phyloP scores from a whole-genome alignment of 345 rosid genomes.

The Acer negundo region DNA sequence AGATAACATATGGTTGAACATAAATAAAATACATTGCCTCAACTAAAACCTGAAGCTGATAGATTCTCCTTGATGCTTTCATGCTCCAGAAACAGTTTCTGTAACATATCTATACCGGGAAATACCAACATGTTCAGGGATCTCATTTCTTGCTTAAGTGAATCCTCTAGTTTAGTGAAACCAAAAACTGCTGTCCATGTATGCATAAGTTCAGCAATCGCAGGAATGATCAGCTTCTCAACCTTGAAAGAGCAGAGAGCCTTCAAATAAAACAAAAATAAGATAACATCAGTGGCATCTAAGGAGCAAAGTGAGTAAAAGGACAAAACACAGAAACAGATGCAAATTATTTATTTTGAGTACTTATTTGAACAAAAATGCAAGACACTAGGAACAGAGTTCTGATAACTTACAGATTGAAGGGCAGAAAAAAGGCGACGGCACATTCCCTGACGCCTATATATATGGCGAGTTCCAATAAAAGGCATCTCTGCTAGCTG shows the following conservation, averaged over 20 bases:
- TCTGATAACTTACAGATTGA: slow-evolving; percentile 54
- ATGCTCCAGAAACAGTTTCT: slow-evolving; percentile 50
- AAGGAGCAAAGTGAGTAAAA: neutral
- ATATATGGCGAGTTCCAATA: slow-evolving; percentile 83
- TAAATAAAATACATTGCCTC: neutral
- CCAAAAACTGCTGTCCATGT: slow-evolving; percentile 82
- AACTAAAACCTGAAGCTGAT: slow-evolving; percentile 36
- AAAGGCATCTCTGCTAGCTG: slow-evolving; percentile 91
- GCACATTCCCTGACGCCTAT: slow-evolving; percentile 92
- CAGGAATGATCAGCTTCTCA: slow-evolving; percentile 77
- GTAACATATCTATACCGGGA: slow-evolving; percentile 84
- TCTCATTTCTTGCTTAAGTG: slow-evolving; percentile 52
- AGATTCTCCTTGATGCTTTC: slow-evolving; percentile 32
- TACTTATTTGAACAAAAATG: neutral
- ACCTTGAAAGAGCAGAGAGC: slow-evolving; percentile 67
- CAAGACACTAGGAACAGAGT: slow-evolving; percentile 16
- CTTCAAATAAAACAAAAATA: slow-evolving; percentile 31
- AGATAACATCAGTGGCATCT: slow-evolving; percentile 2
- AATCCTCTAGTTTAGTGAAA: slow-evolving; percentile 54
- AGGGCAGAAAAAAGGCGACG: slow-evolving; percentile 75
- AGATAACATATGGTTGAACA: neutral
- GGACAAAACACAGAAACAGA: slow-evolving; percentile 7
- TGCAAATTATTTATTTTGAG: neutral
- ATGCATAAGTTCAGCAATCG: slow-evolving; percentile 68
- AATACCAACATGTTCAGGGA: slow-evolving; percentile 76